phyloP scores from a whole-genome alignment of 2,329 filamentous ascomycete species.

The Penicillium rolfsii region DNA sequence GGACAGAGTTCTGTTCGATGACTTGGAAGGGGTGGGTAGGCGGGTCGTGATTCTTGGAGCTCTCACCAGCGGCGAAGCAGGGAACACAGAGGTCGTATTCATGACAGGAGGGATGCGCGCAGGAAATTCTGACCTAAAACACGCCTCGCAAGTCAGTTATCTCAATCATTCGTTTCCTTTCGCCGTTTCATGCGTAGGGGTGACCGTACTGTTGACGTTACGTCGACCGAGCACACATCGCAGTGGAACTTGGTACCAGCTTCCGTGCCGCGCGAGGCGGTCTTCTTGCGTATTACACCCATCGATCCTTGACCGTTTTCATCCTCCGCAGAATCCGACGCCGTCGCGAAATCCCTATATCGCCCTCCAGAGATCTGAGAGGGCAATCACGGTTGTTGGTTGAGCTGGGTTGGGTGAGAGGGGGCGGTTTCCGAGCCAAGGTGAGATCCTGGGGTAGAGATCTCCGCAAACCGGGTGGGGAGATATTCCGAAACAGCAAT shows the following conservation, averaged over 20 bases:
- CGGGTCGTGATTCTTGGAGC: conserved; percentile 82
- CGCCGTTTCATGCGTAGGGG: not conserved
- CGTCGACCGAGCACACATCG: conserved; percentile 94
- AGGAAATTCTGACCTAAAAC: conserved; percentile 85
- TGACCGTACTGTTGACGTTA: conserved; percentile 83
- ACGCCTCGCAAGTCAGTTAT: not conserved
- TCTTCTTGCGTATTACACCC: conserved; percentile 97
- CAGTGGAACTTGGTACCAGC: conserved; percentile 95
- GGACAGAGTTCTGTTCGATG: conserved; percentile 97
- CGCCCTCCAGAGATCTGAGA: conserved; percentile 36
- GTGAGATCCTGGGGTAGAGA: conserved; percentile 25
- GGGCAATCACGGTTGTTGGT: conserved; percentile 26
- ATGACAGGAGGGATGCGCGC: conserved; percentile 78
- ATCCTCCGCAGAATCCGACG: conserved; percentile 44
- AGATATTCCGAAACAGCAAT: conserved; percentile 14
- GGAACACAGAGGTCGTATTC: conserved; percentile 97
- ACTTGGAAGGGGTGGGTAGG: conserved; percentile 86
- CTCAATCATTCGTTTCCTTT: not conserved
- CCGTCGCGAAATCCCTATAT: conserved; percentile 35
- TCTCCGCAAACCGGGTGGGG: conserved; percentile 29
- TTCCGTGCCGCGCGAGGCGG: conserved; percentile 79
- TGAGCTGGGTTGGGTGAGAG: conserved; percentile 6
- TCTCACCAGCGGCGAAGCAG: conserved; percentile 83
- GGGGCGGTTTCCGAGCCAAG: conserved; percentile 9
- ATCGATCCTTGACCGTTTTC: conserved; percentile 57